Conservation (phyloP, 805 yeast species). For the Wickerhamiella qilinensis region DNA sequence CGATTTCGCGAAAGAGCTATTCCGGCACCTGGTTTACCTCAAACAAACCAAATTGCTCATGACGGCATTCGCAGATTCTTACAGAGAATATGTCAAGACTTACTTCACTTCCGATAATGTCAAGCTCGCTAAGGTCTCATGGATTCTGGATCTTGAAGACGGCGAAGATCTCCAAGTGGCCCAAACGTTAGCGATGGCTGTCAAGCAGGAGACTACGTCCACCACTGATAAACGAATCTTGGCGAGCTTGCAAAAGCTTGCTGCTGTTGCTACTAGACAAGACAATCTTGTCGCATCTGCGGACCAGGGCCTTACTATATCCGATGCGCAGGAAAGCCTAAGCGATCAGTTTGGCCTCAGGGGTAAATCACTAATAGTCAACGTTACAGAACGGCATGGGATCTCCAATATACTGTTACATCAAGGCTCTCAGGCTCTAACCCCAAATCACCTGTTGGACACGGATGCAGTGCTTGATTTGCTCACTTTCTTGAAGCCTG, state of each 20-base stretch:
- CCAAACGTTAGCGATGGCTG: slow-evolving; percentile 27
- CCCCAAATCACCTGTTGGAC: background rate
- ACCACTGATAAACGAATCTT: background rate
- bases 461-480: background rate
- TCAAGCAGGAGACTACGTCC: background rate
- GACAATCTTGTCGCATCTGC: background rate
- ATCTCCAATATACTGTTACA: background rate
- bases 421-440: background rate
- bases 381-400: background rate
- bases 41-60: slow-evolving; percentile 40
- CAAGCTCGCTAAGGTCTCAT: slow-evolving; percentile 30
- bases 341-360: background rate
- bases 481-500: background rate
- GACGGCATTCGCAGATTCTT: slow-evolving; percentile 34
- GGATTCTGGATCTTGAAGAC: slow-evolving; percentile 52
- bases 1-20: slow-evolving; percentile 50
- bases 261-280: background rate
- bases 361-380: background rate
- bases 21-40: slow-evolving; percentile 36
- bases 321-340: background rate
- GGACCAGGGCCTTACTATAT: background rate
- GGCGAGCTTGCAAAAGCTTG: background rate
- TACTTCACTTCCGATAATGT: slow-evolving; percentile 29
- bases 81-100: slow-evolving; percentile 30
- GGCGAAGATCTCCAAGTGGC: slow-evolving; percentile 37